Conservation (phyloP, 345 rosid species). For the Hibiscus trionum region DNA sequence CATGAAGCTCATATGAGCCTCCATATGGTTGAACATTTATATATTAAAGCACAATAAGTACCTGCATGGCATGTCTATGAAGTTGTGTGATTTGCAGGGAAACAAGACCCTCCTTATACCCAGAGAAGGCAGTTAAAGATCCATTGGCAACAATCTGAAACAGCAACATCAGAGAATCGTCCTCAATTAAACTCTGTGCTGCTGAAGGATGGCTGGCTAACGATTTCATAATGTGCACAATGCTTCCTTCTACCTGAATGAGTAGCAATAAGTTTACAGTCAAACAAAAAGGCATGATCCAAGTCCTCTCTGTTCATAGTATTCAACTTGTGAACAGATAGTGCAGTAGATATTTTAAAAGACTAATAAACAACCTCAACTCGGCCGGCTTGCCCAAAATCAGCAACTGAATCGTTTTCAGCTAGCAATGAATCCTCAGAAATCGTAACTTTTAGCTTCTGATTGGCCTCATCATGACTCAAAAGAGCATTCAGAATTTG, state of each 20-base stretch:
- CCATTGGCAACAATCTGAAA: conserved; percentile 93
- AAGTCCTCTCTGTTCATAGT: not conserved
- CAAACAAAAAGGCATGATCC: conserved; percentile 7
- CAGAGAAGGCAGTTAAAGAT: conserved; percentile 59
- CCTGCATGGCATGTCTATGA: conserved; percentile 99
- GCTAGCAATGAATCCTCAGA: conserved; percentile 27
- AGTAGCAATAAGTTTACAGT: conserved; percentile 5
- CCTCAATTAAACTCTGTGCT: conserved; percentile 94
- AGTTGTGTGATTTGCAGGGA: conserved; percentile 86
- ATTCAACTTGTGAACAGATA: not conserved
- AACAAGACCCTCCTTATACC: conserved; percentile 65
- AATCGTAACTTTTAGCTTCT: conserved; percentile 23
- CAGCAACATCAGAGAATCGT: conserved; percentile 78
- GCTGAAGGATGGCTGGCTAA: conserved; percentile 89
- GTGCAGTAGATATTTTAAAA: not conserved
- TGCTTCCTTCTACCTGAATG: conserved; percentile 86
- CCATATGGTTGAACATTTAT: conserved; percentile 1
- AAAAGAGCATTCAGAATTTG: conserved; percentile 70
- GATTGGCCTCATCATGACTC: conserved; percentile 43
- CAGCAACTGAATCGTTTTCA: conserved; percentile 36
- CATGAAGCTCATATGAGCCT: conserved; percentile 12
- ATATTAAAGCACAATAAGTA: conserved; percentile 14
- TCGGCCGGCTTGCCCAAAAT: conserved; percentile 40
- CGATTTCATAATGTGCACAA: conserved; percentile 97
- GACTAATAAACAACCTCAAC: conserved; percentile 63